Conservation (phyloP, 306 rosid genomes). For the Lagenaria siceraria region DNA sequence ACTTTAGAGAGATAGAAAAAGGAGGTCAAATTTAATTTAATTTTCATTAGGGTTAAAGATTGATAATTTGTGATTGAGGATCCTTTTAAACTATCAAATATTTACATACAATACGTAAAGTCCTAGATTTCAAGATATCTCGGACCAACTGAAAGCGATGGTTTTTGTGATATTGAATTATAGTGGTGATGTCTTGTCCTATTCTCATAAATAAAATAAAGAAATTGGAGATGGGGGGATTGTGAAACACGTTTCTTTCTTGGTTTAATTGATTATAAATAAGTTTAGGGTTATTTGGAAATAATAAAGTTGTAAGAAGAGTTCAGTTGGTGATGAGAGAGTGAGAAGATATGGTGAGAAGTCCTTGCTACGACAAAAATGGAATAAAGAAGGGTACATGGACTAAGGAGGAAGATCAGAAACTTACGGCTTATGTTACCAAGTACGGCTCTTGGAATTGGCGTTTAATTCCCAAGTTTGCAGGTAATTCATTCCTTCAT, state of each 20-base stretch:
- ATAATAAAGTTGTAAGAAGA: no score
- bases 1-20: no score
- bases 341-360: conserved; percentile 34
- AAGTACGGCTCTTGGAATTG: conserved; percentile 82
- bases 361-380: no score
- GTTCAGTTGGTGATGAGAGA: not conserved
- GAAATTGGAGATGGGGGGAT: not conserved
- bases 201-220: no score
- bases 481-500: conserved; percentile 29
- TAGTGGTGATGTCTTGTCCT: no score
- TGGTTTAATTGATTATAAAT: not conserved
- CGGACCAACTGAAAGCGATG: not conserved
- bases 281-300: not conserved
- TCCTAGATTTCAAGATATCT: not conserved
- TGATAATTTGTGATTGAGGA: no score
- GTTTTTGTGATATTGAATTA: no score
- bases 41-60: no score
- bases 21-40: no score
- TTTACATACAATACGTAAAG: no score
- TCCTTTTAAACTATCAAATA: no score
- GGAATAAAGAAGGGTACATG: conserved; percentile 76
- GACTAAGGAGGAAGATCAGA: conserved; percentile 70
- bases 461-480: conserved; percentile 87
- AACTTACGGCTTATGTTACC: conserved; percentile 61
- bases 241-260: not conserved